These are phyloP conservation scores for Tubosaeta sp. DNA, from an alignment of 768 basidiomycete species.

Conservation along the genomic window DNA sequence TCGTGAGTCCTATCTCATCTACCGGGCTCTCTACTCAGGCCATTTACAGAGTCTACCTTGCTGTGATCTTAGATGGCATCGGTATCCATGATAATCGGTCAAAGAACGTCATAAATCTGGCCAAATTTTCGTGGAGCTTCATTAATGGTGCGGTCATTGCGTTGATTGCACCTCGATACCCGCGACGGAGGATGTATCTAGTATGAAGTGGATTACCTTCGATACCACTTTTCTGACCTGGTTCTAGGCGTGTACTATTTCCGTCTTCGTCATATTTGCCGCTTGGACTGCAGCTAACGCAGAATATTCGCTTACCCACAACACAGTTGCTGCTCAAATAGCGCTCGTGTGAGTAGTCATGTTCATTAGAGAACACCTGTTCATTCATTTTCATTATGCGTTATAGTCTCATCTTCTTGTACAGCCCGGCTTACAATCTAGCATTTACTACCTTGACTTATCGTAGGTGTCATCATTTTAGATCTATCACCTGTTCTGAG, in stretches of 20 bases:
- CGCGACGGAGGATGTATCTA: constrained; percentile 9
- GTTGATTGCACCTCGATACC: constrained; percentile 3
- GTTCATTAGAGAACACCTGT: not conserved
- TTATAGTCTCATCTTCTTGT: constrained; percentile 9
- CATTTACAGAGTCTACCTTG: constrained; percentile 6
- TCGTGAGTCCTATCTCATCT: not conserved
- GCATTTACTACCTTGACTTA: constrained; percentile 4
- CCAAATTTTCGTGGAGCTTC: constrained; percentile 5
- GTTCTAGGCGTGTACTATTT: constrained; percentile 7
- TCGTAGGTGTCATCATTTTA: not conserved
- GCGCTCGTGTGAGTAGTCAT: constrained; percentile 9
- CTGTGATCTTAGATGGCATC: constrained; percentile 10
- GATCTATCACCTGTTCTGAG: not conserved
- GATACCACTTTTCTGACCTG: not conserved
- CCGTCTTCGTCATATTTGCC: constrained; percentile 11
- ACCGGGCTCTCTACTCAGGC: not conserved
- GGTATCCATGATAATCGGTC: constrained; percentile 14
- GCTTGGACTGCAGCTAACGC: constrained; percentile 18
- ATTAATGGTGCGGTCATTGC: constrained; percentile 1
- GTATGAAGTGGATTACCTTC: not conserved
- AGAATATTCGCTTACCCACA: constrained; percentile 8
- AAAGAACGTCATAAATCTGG: constrained; percentile 13
- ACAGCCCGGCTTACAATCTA: constrained; percentile 2
- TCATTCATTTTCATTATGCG: not conserved
- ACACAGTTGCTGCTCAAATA: constrained; percentile 1